Evolutionary conservation across 2,329 filamentous ascomycete species (phyloP).

Genomic region (Sphaerostilbella broomeana): DNA sequence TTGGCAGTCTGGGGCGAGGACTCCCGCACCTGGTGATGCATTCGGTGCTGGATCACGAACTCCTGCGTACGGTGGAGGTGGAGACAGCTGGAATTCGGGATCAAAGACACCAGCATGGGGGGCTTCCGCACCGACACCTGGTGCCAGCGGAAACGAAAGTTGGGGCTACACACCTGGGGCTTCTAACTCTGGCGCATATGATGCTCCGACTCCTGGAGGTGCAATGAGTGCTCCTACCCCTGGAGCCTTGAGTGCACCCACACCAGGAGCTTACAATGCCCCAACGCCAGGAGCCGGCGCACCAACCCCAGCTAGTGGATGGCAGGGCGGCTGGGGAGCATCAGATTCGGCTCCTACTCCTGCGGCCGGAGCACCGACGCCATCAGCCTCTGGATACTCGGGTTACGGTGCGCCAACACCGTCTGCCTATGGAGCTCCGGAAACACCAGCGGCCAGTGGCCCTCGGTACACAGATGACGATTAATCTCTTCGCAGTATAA

Average conservation of each 20-base stretch:
- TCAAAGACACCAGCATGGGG: slow-evolving; percentile 75
- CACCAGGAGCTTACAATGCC: slow-evolving; percentile 61
- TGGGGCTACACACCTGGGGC: slow-evolving; percentile 54
- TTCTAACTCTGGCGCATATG: slow-evolving; percentile 48
- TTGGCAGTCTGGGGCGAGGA: slow-evolving; percentile 73
- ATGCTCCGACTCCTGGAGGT: slow-evolving; percentile 62
- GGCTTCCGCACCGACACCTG: slow-evolving; percentile 51
- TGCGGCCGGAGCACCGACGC: slow-evolving; percentile 60
- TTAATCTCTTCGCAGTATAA: slow-evolving; percentile 11
- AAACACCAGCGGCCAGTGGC: slow-evolving; percentile 56
- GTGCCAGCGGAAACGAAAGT: slow-evolving; percentile 50
- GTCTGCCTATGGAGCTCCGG: slow-evolving; percentile 51
- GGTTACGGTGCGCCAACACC: slow-evolving; percentile 57
- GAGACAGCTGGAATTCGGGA: slow-evolving; percentile 58
- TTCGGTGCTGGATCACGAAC: slow-evolving; percentile 64
- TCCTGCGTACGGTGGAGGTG: slow-evolving; percentile 50
- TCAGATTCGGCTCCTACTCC: slow-evolving; percentile 61
- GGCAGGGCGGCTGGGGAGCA: slow-evolving; percentile 53
- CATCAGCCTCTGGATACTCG: slow-evolving; percentile 54
- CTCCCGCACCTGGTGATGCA: slow-evolving; percentile 52
- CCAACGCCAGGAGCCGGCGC: slow-evolving; percentile 58
- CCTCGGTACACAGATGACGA: slow-evolving; percentile 50
- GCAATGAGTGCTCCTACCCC: slow-evolving; percentile 55
- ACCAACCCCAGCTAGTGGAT: slow-evolving; percentile 61
- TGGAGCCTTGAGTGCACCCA: slow-evolving; percentile 60